Evolutionary conservation across 2,329 filamentous ascomycete genomes (phyloP), one percentile per base, ranked within the genome.

Genomic region (Diaporthe ampelina): DNA sequence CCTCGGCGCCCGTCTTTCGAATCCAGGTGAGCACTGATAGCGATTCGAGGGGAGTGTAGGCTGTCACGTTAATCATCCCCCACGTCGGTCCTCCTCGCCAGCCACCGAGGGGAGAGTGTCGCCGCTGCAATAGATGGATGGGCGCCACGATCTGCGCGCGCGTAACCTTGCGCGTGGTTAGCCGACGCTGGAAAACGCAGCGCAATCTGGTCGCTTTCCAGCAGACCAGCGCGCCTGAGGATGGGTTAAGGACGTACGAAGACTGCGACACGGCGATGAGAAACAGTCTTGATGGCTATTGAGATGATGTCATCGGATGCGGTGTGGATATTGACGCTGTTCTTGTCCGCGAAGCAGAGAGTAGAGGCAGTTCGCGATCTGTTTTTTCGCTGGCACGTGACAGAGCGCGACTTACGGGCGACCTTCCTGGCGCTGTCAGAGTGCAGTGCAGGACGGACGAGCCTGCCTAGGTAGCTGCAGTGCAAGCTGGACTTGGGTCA

Each of bases 1-100:
- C 76, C 32, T 81, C 77, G 78, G 82, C 67, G 77, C 80, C 80
- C 76, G 78, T 77, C 72, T 76, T 72, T 74, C 79, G 76, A 72
- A 82, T 78, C 56, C 78, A 78, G 72, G 84, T 81, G 75, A 83
- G 81, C 35, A 84, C 74, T 70, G 83, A 76, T 54, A 83, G 77
- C 54, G 78, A 80, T 78, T 84, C 82, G 77, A 83, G 82, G 65
- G 81, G 81, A 54, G 82, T 84, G 74, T 81, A 82, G 68, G 77
- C 69, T 74, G 75, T 70, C 76, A 78, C 75, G 75, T 80, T 78
- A 79, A 77, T 81, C 82, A 84, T 84, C 78, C 82, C 82, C 81
- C 80, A 77, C 40, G 52, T 72, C 74, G 77, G 76, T 80, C 79
- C 79, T 78, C 79, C 82, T 79, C 81, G 81, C 80, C 79, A 78